Conservation (phyloP, 257 asterid genomes). For the Anisodus tanguticus region DNA sequence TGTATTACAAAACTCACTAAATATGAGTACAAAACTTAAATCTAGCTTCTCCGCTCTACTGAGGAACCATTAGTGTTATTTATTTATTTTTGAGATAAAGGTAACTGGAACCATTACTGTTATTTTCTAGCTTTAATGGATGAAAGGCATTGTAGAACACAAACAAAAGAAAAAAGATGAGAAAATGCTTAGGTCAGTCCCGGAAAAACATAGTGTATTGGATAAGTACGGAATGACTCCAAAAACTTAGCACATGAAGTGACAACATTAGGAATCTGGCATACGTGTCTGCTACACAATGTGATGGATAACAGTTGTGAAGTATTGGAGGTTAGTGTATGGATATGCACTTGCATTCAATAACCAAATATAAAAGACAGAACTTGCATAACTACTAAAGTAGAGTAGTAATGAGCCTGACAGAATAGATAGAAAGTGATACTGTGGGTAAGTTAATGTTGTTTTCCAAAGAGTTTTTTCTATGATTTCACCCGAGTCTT, state of each 20-base stretch:
- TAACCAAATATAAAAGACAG: neutral
- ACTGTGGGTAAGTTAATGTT: neutral
- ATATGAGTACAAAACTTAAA: too few species aligned
- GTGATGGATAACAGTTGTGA: conserved; percentile 10
- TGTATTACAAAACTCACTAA: too few species aligned
- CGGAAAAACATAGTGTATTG: neutral
- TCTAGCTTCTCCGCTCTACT: too few species aligned
- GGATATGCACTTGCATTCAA: neutral
- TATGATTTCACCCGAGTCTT: neutral
- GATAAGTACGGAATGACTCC: conserved; percentile 16
- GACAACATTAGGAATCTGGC: neutral
- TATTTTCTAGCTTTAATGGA: neutral
- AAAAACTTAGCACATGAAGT: neutral
- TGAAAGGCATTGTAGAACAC: neutral
- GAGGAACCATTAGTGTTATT: too few species aligned
- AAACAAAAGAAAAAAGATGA: neutral
- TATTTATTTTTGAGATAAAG: too few species aligned
- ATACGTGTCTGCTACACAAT: neutral
- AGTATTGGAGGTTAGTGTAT: neutral
- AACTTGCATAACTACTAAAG: too few species aligned
- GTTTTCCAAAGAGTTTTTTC: neutral
- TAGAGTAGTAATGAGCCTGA: too few species aligned
- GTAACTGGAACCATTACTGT: too few species aligned
- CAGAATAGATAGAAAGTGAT: too few species aligned
- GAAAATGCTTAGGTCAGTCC: neutral